Evolutionary conservation across 768 basidiomycete species (phyloP).

Genomic region (Collybia sordida): DNA sequence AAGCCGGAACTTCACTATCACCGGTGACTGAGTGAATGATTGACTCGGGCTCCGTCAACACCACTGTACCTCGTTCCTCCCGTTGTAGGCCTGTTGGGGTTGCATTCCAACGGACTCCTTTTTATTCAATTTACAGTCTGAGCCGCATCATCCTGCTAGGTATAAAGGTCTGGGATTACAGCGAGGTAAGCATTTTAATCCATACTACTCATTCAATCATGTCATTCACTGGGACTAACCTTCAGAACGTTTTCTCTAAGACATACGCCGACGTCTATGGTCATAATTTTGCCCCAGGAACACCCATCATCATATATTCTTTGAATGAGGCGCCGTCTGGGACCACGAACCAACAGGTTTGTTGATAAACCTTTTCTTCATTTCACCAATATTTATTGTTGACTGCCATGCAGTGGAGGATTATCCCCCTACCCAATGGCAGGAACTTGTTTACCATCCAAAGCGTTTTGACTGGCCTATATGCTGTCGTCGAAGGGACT

Average conservation of each 20-base stretch:
- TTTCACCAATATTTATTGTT: not conserved
- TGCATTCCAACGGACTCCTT: too few species aligned
- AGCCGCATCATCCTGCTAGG: too few species aligned
- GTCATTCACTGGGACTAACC: not conserved
- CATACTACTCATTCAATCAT: not conserved
- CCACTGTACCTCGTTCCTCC: too few species aligned
- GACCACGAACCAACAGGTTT: not conserved
- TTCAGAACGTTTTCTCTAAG: not conserved
- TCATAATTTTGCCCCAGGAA: not conserved
- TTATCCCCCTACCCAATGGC: not conserved
- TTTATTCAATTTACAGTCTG: too few species aligned
- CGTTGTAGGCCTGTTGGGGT: too few species aligned
- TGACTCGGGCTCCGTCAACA: too few species aligned
- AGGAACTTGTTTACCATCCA: constrained; percentile 1
- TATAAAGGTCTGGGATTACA: too few species aligned
- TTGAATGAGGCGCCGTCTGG: constrained; percentile 2
- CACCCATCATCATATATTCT: not conserved
- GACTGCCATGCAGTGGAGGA: not conserved
- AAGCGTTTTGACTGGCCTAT: not conserved
- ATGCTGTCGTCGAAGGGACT: not conserved
- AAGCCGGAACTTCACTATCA: too few species aligned
- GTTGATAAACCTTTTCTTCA: not conserved
- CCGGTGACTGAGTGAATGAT: too few species aligned
- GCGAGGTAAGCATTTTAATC: not conserved
- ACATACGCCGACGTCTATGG: not conserved